Evolutionary conservation across 805 yeast species (phyloP).

Genomic region (Sungouiella blattae): DNA sequence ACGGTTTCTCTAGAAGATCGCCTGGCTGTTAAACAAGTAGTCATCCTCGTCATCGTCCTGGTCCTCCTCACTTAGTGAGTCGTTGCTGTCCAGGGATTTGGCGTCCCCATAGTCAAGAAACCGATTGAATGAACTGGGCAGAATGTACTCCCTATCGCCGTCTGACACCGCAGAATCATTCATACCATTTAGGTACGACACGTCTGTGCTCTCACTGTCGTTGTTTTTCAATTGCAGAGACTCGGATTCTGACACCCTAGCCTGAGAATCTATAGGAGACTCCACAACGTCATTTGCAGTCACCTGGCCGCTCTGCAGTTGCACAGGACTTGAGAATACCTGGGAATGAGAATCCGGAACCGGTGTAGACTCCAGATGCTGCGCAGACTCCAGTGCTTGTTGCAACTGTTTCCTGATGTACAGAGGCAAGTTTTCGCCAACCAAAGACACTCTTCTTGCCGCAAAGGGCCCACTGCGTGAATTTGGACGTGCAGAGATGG

Average conservation of each 20-base stretch:
- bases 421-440: slow-evolving; percentile 33
- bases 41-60: slow-evolving; percentile 25
- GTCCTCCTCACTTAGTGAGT: slow-evolving; percentile 7
- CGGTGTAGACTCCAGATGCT: background rate
- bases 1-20: no score
- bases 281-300: slow-evolving; percentile 1
- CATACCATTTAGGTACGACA: slow-evolving; percentile 12
- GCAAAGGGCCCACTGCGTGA: slow-evolving; percentile 1
- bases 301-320: background rate
- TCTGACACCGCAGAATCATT: slow-evolving; percentile 15
- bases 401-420: slow-evolving; percentile 29
- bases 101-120: slow-evolving; percentile 14
- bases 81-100: slow-evolving; percentile 15
- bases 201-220: slow-evolving; percentile 2
- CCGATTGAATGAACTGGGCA: slow-evolving; percentile 37
- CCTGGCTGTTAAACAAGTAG: slow-evolving; percentile 25
- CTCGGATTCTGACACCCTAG: slow-evolving; percentile 27
- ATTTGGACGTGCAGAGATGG: no score
- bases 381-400: background rate
- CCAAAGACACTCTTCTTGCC: slow-evolving; percentile 27
- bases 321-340: no score
- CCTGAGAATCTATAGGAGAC: slow-evolving; percentile 3
- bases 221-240: slow-evolving; percentile 25
- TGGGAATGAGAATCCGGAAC: background rate
- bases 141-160: slow-evolving; percentile 36